These are phyloP conservation scores for Samsoniella hepiali DNA, from an alignment of 2,329 filamentous ascomycete species.

Conservation along the genomic window DNA sequence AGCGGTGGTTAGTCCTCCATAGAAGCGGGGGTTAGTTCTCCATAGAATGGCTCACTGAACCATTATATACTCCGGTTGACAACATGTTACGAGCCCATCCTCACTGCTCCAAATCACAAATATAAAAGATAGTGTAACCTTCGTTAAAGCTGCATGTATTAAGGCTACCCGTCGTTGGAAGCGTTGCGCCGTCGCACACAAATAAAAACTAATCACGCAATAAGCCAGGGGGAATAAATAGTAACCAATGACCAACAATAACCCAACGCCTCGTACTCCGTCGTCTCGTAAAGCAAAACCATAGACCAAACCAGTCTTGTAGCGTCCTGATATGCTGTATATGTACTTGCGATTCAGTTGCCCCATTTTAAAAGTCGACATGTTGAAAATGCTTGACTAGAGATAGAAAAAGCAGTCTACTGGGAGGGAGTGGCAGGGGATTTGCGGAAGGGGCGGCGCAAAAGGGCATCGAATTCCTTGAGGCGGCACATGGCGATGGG, in stretches of 20 bases:
- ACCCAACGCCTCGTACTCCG: constrained; percentile 9
- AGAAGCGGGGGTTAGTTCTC: background rate
- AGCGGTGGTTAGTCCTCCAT: background rate
- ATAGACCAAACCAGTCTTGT: background rate
- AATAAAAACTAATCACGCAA: background rate
- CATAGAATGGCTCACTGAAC: background rate
- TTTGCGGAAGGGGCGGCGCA: constrained; percentile 8
- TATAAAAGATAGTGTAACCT: background rate
- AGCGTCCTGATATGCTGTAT: background rate
- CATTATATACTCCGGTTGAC: too few species aligned
- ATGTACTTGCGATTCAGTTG: background rate
- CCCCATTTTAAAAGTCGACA: background rate
- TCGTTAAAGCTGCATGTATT: background rate
- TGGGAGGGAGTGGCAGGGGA: background rate
- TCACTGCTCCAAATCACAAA: background rate
- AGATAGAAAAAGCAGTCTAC: background rate
- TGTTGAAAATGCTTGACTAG: background rate
- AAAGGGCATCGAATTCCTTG: constrained; percentile 26
- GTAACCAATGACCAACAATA: background rate
- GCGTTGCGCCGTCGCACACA: background rate
- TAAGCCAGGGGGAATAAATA: constrained; percentile 2
- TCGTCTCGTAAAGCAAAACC: background rate
- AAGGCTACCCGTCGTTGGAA: background rate
- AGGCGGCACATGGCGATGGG: constrained; percentile 46
- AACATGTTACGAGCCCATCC: background rate